Conservation (phyloP, 306 rosid species). For the Vachellia collinsii region DNA sequence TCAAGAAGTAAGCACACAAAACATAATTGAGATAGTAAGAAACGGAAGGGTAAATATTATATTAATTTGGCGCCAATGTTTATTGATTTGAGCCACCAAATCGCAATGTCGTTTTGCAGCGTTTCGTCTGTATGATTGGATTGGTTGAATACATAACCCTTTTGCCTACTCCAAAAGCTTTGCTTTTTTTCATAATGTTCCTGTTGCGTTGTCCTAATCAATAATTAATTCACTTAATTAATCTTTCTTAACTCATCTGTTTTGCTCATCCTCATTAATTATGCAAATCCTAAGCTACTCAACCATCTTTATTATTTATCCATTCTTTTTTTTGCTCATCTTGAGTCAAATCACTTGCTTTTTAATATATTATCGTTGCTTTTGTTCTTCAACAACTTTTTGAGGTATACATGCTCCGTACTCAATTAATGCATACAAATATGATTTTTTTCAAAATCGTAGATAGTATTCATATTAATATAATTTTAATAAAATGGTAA, state of each 20-base stretch:
- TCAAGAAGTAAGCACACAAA: background rate
- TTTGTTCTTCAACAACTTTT: background rate
- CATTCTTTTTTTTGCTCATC: background rate
- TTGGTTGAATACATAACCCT: slow-evolving; percentile 45
- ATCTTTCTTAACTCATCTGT: slow-evolving; percentile 31
- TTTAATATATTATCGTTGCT: background rate
- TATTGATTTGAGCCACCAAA: slow-evolving; percentile 73
- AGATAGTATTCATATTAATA: background rate
- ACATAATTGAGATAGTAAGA: background rate
- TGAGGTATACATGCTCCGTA: background rate
- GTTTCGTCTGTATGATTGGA: slow-evolving; percentile 42
- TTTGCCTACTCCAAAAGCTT: slow-evolving; percentile 58
- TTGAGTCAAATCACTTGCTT: slow-evolving; percentile 30
- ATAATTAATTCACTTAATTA: slow-evolving; percentile 7
- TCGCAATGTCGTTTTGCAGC: slow-evolving; percentile 58
- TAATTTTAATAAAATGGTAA: background rate
- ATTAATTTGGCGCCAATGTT: slow-evolving; percentile 7
- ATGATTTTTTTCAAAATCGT: background rate
- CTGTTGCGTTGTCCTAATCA: slow-evolving; percentile 36
- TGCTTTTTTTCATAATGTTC: slow-evolving; percentile 31
- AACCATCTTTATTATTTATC: slow-evolving; percentile 20
- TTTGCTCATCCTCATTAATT: slow-evolving; percentile 33
- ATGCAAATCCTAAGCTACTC: slow-evolving; percentile 38
- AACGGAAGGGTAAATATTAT: background rate
- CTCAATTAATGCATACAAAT: background rate